Evolutionary conservation across 139 green algal species (phyloP).

Genomic region (Astrephomene gubernaculifera): DNA sequence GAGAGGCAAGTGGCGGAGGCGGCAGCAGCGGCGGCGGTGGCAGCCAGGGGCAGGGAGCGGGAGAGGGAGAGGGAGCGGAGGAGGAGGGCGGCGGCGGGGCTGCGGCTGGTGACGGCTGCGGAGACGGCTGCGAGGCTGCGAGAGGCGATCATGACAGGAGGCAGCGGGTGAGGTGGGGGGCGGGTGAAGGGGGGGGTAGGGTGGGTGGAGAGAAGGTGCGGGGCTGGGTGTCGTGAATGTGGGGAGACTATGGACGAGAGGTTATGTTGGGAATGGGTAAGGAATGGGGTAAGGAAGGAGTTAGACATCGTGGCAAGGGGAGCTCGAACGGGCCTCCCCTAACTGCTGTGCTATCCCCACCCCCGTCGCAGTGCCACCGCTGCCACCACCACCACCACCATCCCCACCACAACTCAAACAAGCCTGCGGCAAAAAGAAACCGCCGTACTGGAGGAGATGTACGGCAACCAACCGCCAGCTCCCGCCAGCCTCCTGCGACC

Average conservation of each 20-base stretch:
- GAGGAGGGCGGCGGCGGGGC: neutral
- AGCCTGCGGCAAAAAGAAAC: constrained; percentile 32
- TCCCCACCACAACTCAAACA: constrained; percentile 26
- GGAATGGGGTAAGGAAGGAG: too few relatives aligned
- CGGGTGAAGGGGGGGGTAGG: too few relatives aligned
- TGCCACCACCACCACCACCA: neutral
- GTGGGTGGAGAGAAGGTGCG: too few relatives aligned
- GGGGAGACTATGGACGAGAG: neutral
- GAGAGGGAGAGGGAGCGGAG: neutral
- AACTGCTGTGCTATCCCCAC: too few relatives aligned
- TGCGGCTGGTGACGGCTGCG: too few relatives aligned
- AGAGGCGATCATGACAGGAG: too few relatives aligned
- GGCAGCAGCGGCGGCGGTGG: neutral
- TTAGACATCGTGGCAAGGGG: too few relatives aligned
- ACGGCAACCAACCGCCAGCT: neutral
- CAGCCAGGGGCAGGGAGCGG: neutral
- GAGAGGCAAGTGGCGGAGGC: neutral
- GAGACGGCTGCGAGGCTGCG: too few relatives aligned
- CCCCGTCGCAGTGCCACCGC: neutral
- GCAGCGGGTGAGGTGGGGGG: too few relatives aligned
- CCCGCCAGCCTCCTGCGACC: too few relatives aligned
- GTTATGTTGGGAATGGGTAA: neutral
- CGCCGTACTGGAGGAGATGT: constrained; percentile 40
- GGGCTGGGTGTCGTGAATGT: too few relatives aligned
- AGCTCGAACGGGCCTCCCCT: too few relatives aligned